phyloP scores from a whole-genome alignment of 31 red algal genomes.

The Asparagopsis taxiformis region DNA sequence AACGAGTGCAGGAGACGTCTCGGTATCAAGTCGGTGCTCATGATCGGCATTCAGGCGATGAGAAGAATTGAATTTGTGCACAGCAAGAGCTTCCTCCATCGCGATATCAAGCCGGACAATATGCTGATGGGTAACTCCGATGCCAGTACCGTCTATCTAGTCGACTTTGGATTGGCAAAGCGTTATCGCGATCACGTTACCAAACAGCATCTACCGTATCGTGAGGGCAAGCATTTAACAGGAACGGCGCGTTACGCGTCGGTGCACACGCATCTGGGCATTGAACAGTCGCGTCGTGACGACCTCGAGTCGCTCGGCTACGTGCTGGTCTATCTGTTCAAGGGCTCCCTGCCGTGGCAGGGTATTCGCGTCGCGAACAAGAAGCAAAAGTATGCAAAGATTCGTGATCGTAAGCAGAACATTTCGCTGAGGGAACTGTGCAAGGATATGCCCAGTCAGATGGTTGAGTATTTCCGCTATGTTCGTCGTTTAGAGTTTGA shows the following conservation, averaged over 20 bases:
- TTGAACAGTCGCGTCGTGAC: constrained; percentile 44
- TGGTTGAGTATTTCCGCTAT: constrained; percentile 47
- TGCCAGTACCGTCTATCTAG: constrained; percentile 23
- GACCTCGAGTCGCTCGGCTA: constrained; percentile 61
- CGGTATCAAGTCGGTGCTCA: constrained; percentile 36
- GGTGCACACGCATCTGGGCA: constrained; percentile 14
- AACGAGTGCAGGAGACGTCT: constrained; percentile 20
- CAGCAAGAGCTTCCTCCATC: constrained; percentile 31
- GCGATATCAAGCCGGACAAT: constrained; percentile 64
- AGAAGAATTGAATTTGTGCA: constrained; percentile 40
- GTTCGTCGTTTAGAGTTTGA: constrained; percentile 31
- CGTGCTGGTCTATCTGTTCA: constrained; percentile 34
- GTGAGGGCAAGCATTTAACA: constrained; percentile 15
- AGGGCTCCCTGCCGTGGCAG: constrained; percentile 36
- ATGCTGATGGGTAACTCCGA: constrained; percentile 28
- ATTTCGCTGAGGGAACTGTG: constrained; percentile 17
- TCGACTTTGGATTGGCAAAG: constrained; percentile 45
- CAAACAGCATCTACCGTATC: constrained; percentile 33
- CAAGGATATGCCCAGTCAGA: constrained; percentile 28
- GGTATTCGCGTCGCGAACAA: constrained; percentile 12
- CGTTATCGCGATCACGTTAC: constrained; percentile 25
- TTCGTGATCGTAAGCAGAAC: constrained; percentile 21
- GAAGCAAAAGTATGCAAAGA: constrained; percentile 20
- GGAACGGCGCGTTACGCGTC: constrained; percentile 39
- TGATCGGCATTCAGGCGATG: constrained; percentile 67